A percentile compares a stretch with the other conserved stretches of the same genome.
phyloP scores from a whole-genome alignment of 441 rosid genomes.

The Croton laevigatus region DNA sequence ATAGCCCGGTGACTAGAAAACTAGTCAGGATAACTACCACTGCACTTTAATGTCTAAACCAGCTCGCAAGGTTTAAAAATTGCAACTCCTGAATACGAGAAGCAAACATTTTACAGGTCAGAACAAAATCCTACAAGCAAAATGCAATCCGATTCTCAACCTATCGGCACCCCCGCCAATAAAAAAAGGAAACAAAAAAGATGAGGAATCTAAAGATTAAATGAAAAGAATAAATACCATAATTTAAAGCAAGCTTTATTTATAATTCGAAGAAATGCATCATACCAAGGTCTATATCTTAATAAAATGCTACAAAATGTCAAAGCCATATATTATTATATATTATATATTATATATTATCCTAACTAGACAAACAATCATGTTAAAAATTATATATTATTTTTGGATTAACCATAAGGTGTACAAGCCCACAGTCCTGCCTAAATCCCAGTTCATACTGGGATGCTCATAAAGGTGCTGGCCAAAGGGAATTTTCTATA shows the following conservation, averaged over 20 bases:
- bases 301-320: neutral
- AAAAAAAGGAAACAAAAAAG: no score
- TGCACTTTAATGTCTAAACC: no score
- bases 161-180: neutral
- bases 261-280: neutral
- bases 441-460: no score
- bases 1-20: neutral
- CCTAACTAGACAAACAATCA: neutral
- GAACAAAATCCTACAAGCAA: neutral
- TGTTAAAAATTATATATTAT: neutral
- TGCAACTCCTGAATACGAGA: neutral
- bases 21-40: neutral
- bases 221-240: neutral
- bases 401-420: no score
- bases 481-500: no score
- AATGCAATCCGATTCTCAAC: neutral
- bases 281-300: neutral
- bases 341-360: no score
- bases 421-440: no score
- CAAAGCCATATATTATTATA: constrained; percentile 1
- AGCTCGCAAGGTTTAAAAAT: neutral
- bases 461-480: no score
- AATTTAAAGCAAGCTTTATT: neutral
- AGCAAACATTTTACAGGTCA: neutral
- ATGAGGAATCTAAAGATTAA: neutral